Evolutionary conservation across 176 grass and related monocot species (phyloP), one percentile per base, ranked within the genome.

Genomic region (Oryza australiensis): DNA sequence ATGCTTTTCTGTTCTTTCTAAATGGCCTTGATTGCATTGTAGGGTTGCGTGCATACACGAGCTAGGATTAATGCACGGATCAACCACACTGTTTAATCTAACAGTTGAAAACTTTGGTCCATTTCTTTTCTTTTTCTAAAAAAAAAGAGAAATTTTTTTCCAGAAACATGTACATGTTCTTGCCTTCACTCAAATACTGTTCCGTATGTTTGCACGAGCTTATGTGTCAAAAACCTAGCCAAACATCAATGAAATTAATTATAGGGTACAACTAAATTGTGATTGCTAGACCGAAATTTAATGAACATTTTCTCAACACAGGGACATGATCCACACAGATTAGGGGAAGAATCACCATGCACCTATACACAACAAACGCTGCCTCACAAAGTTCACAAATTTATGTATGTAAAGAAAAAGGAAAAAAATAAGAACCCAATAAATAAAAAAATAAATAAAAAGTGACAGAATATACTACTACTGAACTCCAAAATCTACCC

Each of bases 351-450:
- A 86, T 63, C 16, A 78, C 46, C 78, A 85, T 60, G 65, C 57
- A 85, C 57, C 88, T 86, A 74, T 90, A 82, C 78, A 90, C 49
- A 12, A 90, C 49, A 12, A 82, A 45, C 66, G 85, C 13, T 12
- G 65, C 34, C 73, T 86, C 88, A 78, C 79, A 83, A 68, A 60
- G 55, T 83, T 83, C 84, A 83, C 80, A 90, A 83, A 79, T 79
- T 90, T 82, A 83, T 79, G 69, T 82, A 83, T 79, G 74, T 62
- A 48, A 69, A 79, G 68, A 28, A 67, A 86, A 66, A 3, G 26
- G 7, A 23, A 74, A 53, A 15, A 62, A 53, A 27, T 16, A 32
- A 76, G 18, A n/a, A 72, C n/a, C n/a, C n/a, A n/a, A n/a, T n/a
- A n/a, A n/a, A n/a, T n/a, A n/a, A n/a, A 23, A 74, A 53, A 15